phyloP scores from a whole-genome alignment of 768 basidiomycete species.

The Termitomyces sp. region DNA sequence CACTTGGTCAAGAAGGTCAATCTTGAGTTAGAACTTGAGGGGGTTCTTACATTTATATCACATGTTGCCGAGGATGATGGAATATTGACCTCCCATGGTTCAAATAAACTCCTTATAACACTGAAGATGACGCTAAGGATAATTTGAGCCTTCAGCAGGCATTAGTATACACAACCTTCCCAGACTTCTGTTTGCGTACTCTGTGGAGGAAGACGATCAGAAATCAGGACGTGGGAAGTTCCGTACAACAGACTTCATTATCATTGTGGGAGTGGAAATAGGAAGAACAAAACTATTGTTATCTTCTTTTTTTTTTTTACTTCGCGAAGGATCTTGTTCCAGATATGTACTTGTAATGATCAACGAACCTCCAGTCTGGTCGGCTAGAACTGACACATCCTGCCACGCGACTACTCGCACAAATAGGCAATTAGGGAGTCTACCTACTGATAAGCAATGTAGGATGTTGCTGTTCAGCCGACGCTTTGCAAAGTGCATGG shows the following conservation, averaged over 20 bases:
- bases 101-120: not conserved
- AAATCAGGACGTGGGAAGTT: not conserved
- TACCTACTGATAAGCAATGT: not conserved
- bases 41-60: not conserved
- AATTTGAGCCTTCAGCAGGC: conserved; percentile 1
- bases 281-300: not conserved
- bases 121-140: not conserved
- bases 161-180: not conserved
- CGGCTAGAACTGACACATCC: not conserved
- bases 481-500: not conserved
- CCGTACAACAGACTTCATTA: not conserved
- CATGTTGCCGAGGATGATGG: conserved; percentile 3
- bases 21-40: conserved; percentile 1
- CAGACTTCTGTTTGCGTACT: not conserved
- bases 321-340: not conserved
- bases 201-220: not conserved
- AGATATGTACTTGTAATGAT: not conserved
- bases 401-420: not conserved
- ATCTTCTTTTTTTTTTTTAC: not conserved
- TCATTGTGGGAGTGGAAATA: not conserved
- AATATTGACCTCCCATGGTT: not conserved
- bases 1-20: not conserved
- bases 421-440: too few relatives aligned
- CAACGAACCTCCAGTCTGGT: too few relatives aligned
- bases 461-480: not conserved